Conservation (phyloP, 768 basidiomycete species). For the Botryobasidium botryosum region DNA sequence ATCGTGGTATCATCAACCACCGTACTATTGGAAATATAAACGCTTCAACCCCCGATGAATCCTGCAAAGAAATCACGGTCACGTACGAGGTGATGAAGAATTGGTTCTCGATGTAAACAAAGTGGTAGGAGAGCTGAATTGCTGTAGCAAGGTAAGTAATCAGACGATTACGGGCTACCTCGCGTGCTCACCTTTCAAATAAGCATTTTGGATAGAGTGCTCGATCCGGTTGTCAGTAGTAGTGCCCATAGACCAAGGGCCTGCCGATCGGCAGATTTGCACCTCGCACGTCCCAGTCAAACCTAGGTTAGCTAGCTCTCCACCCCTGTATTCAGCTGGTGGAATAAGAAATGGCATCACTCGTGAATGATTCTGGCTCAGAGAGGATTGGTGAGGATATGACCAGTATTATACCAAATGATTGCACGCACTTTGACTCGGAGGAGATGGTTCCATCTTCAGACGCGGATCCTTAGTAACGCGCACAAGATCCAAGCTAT, state of each 20-base stretch:
- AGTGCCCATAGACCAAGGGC: conserved; percentile 94
- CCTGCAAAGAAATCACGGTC: neutral
- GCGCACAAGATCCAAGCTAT: neutral
- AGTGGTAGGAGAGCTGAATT: conserved; percentile 87
- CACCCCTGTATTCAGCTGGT: conserved; percentile 75
- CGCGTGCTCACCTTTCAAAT: conserved; percentile 50
- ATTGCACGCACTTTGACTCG: conserved; percentile 69
- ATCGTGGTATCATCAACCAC: conserved; percentile 67
- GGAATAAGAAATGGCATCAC: conserved; percentile 88
- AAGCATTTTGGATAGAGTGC: conserved; percentile 88
- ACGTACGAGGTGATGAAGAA: conserved; percentile 80
- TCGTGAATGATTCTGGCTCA: conserved; percentile 66
- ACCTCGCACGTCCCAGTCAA: conserved; percentile 93
- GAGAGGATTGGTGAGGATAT: neutral
- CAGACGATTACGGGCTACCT: neutral
- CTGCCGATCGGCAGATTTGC: conserved; percentile 89
- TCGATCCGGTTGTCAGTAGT: conserved; percentile 61
- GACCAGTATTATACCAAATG: neutral
- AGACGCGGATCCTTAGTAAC: conserved; percentile 1
- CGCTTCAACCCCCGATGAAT: neutral
- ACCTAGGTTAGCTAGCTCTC: conserved; percentile 60
- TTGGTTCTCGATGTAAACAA: conserved; percentile 96
- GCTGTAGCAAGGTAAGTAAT: conserved; percentile 29
- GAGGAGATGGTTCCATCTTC: conserved; percentile 84
- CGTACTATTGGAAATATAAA: conserved; percentile 43